Conservation (phyloP, 352 stramenopile genomes). For the Globisporangium spinosum region DNA sequence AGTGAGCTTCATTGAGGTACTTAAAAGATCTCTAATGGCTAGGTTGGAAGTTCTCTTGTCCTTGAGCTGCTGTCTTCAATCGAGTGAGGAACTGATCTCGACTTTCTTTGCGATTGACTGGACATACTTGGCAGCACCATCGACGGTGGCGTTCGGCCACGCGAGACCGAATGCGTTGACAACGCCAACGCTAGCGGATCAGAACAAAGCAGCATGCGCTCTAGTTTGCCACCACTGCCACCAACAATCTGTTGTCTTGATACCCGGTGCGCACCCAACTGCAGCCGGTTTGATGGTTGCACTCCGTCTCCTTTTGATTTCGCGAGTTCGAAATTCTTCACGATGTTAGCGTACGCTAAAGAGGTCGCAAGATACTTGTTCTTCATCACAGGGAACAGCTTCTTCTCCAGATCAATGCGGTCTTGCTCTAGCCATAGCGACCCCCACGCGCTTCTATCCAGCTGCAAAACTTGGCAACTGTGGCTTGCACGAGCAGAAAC, state of each 20-base stretch:
- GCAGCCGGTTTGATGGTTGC: background rate
- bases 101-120: background rate
- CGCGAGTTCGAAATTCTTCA: background rate
- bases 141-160: background rate
- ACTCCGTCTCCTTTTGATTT: background rate
- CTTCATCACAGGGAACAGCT: background rate
- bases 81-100: background rate
- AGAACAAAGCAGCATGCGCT: slow-evolving; percentile 1
- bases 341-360: background rate
- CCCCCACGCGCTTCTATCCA: background rate
- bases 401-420: background rate
- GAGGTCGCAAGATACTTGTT: background rate
- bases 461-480: background rate
- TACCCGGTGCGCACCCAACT: background rate
- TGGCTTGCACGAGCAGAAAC: background rate
- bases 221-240: background rate
- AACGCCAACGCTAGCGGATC: background rate
- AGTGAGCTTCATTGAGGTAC: no score
- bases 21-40: no score
- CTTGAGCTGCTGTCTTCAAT: background rate
- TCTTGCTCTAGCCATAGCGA: background rate
- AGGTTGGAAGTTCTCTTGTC: no score
- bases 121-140: background rate
- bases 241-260: background rate
- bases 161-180: background rate